A percentile compares a stretch with the other conserved stretches of the same genome.
These are phyloP conservation scores for Thelonectria blattea DNA, from an alignment of 2,329 filamentous ascomycete genomes.

Conservation along the genomic window DNA sequence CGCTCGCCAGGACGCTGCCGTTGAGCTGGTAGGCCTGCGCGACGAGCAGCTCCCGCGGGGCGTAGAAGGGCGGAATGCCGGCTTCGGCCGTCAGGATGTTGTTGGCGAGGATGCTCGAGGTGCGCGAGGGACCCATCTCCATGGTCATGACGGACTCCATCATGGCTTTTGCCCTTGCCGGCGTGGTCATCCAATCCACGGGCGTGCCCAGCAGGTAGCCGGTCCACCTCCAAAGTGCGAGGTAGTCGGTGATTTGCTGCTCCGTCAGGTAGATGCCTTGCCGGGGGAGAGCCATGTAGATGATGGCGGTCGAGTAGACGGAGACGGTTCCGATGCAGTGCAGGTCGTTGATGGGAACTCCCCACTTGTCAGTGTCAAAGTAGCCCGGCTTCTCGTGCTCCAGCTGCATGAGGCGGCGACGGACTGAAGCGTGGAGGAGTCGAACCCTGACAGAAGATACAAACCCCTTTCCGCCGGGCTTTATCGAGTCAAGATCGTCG, in stretches of 20 bases:
- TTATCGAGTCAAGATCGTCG: slow-evolving; percentile 65
- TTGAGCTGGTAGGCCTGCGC: slow-evolving; percentile 75
- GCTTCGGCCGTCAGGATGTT: slow-evolving; percentile 77
- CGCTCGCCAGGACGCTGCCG: slow-evolving; percentile 65
- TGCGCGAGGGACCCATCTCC: slow-evolving; percentile 70
- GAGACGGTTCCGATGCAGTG: slow-evolving; percentile 75
- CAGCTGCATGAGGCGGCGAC: slow-evolving; percentile 65
- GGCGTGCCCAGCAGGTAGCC: slow-evolving; percentile 75
- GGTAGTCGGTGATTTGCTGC: slow-evolving; percentile 71
- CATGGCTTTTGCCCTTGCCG: slow-evolving; percentile 60
- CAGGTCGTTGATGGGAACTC: slow-evolving; percentile 75
- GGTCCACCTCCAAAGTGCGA: slow-evolving; percentile 78
- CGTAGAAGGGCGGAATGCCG: slow-evolving; percentile 67
- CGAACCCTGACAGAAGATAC: slow-evolving; percentile 68
- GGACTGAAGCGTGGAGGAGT: slow-evolving; percentile 68
- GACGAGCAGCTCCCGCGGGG: slow-evolving; percentile 69
- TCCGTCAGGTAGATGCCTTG: slow-evolving; percentile 71
- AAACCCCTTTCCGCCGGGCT: slow-evolving; percentile 68
- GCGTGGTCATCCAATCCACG: slow-evolving; percentile 62
- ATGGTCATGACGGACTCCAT: slow-evolving; percentile 72
- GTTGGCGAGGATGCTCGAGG: slow-evolving; percentile 69
- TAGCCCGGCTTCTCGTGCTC: slow-evolving; percentile 61
- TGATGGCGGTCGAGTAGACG: slow-evolving; percentile 70
- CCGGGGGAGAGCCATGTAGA: slow-evolving; percentile 73
- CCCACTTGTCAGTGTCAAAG: slow-evolving; percentile 62